These are phyloP conservation scores for Zymoseptoria tritici DNA, from an alignment of 2,329 filamentous ascomycete genomes.

Conservation along the genomic window DNA sequence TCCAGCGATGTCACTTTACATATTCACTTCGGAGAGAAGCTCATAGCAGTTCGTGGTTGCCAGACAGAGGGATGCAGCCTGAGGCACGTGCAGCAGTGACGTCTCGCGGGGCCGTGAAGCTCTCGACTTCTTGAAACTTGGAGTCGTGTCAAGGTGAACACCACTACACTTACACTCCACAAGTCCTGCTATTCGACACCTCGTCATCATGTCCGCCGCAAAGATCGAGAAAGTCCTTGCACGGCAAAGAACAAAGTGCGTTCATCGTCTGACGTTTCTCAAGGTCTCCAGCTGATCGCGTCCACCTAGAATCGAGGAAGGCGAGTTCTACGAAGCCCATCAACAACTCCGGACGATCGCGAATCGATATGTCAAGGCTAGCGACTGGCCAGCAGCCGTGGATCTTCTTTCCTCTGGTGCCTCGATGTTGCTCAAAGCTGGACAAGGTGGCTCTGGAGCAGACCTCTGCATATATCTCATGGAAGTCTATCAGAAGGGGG, in stretches of 20 bases:
- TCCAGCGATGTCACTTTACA: neutral
- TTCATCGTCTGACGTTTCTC: neutral
- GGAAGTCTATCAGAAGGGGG: constrained; percentile 84
- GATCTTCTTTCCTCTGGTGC: constrained; percentile 81
- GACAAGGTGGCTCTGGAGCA: constrained; percentile 88
- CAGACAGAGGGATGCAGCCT: neutral
- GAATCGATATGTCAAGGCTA: constrained; percentile 81
- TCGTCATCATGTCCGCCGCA: constrained; percentile 15
- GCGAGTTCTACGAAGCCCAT: constrained; percentile 95
- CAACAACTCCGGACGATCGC: constrained; percentile 96
- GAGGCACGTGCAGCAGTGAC: neutral
- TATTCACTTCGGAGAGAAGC: neutral
- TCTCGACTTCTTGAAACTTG: neutral
- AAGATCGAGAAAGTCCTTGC: constrained; percentile 66
- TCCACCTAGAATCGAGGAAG: constrained; percentile 65
- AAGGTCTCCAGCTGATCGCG: constrained; percentile 4
- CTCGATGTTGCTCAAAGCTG: constrained; percentile 76
- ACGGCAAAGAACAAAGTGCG: constrained; percentile 68
- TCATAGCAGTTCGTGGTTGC: neutral
- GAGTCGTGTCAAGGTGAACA: neutral
- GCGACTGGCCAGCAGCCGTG: constrained; percentile 76
- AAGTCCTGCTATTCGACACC: neutral
- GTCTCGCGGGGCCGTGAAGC: neutral
- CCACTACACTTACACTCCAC: neutral
- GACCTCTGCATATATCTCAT: constrained; percentile 82